Evolutionary conservation across 345 rosid genomes (phyloP).

Genomic region (Anacardium occidentale): DNA sequence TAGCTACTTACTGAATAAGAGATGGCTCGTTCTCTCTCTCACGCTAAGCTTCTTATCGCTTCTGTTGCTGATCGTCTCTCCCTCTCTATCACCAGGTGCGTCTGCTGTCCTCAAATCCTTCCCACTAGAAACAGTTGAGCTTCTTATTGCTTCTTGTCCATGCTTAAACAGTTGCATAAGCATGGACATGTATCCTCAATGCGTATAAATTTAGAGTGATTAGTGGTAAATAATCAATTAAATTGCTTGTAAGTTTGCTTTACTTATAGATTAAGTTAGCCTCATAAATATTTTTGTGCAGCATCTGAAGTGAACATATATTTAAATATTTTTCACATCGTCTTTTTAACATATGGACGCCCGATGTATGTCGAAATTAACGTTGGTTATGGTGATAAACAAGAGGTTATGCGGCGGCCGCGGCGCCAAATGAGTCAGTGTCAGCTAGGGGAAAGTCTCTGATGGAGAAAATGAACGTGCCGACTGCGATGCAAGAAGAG

Average conservation of each 20-base stretch:
- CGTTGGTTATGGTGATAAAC: background rate
- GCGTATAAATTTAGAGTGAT: too few species aligned
- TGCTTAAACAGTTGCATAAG: too few species aligned
- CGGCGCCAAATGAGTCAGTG: conserved; percentile 26
- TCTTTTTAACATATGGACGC: background rate
- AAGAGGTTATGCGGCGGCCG: conserved; percentile 48
- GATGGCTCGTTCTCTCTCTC: conserved; percentile 40
- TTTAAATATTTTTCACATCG: background rate
- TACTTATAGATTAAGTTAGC: background rate
- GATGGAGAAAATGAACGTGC: conserved; percentile 41
- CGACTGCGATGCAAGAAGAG: conserved; percentile 29
- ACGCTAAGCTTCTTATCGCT: conserved; percentile 28
- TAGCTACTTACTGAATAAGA: background rate
- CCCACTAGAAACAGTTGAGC: too few species aligned
- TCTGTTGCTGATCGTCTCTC: conserved; percentile 27
- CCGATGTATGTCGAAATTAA: background rate
- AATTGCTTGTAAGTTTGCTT: background rate
- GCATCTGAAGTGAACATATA: background rate
- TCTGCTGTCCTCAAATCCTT: background rate
- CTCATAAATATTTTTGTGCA: background rate
- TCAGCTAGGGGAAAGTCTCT: conserved; percentile 32
- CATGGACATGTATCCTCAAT: too few species aligned
- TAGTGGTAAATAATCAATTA: background rate
- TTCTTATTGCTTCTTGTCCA: too few species aligned
- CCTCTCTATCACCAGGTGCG: conserved; percentile 31